phyloP scores from a whole-genome alignment of 2,329 filamentous ascomycete genomes.

The Pseudopyricularia cyperi region DNA sequence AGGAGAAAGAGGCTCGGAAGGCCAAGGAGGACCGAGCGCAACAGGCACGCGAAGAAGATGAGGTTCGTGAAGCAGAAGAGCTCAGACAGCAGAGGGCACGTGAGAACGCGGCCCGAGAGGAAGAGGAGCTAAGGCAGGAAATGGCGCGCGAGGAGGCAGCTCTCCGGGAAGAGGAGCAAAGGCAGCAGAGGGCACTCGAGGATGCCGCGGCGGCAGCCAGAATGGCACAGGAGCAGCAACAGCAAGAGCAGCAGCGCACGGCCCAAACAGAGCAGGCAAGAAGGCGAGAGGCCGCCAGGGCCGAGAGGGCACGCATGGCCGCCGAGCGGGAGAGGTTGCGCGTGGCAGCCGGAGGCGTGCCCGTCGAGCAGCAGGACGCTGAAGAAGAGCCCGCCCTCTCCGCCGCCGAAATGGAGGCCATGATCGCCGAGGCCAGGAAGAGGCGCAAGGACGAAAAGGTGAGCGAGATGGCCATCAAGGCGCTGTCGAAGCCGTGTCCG shows the following conservation, averaged over 20 bases:
- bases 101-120: neutral
- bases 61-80: neutral
- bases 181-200: neutral
- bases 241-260: neutral
- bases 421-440: neutral
- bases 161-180: neutral
- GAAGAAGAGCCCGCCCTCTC: conserved; percentile 26
- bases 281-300: neutral
- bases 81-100: neutral
- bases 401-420: conserved; percentile 1
- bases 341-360: neutral
- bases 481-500: conserved; percentile 23
- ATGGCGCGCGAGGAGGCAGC: neutral
- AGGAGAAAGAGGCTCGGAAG: too few species aligned
- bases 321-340: neutral
- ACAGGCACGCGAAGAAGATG: neutral
- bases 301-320: neutral
- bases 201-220: neutral
- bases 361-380: neutral
- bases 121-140: neutral
- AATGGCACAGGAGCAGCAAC: too few species aligned
- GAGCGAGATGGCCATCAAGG: conserved; percentile 14
- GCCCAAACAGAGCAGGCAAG: neutral
- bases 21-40: too few species aligned
- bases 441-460: conserved; percentile 13